Conservation (phyloP, 1,284 basidiomycete species). For the Mycosarcoma mackinlayi region DNA sequence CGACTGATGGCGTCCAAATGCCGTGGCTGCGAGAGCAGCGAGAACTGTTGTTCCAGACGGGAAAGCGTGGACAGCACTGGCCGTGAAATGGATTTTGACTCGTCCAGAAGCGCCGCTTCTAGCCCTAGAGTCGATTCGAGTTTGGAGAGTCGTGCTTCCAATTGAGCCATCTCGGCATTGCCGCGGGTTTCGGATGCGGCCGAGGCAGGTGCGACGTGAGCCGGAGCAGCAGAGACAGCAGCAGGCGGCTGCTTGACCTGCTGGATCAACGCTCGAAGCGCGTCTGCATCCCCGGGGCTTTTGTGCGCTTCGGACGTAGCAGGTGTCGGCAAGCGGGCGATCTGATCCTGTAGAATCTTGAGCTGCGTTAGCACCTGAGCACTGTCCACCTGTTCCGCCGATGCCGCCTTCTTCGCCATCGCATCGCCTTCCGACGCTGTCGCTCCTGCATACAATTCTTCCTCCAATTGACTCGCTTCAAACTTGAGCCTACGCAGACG, state of each 20-base stretch:
- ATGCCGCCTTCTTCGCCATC: not conserved
- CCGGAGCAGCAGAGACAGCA: not conserved
- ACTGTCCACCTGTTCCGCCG: constrained; percentile 12
- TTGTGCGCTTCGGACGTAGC: not conserved
- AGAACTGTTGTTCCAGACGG: constrained; percentile 84
- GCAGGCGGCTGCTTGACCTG: not conserved
- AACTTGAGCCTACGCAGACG: constrained; percentile 44
- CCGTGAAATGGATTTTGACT: constrained; percentile 72
- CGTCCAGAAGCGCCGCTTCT: constrained; percentile 43
- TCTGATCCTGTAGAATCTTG: constrained; percentile 28
- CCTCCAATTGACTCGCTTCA: constrained; percentile 44
- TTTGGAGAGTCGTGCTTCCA: constrained; percentile 41
- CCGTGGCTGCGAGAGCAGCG: constrained; percentile 89
- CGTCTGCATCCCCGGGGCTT: not conserved
- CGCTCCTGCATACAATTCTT: constrained; percentile 20
- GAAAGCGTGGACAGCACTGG: constrained; percentile 84
- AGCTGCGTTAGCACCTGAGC: constrained; percentile 33
- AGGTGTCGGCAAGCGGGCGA: constrained; percentile 21
- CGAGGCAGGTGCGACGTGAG: not conserved
- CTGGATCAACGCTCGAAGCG: not conserved
- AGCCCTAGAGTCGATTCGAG: constrained; percentile 51
- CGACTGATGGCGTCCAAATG: constrained; percentile 97
- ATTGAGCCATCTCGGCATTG: constrained; percentile 14
- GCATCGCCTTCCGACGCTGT: not conserved
- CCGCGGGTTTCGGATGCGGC: not conserved